Evolutionary conservation across 805 yeast genomes (phyloP), one percentile per base, ranked within the genome.

Genomic region (Saccharomycopsis sp.): DNA sequence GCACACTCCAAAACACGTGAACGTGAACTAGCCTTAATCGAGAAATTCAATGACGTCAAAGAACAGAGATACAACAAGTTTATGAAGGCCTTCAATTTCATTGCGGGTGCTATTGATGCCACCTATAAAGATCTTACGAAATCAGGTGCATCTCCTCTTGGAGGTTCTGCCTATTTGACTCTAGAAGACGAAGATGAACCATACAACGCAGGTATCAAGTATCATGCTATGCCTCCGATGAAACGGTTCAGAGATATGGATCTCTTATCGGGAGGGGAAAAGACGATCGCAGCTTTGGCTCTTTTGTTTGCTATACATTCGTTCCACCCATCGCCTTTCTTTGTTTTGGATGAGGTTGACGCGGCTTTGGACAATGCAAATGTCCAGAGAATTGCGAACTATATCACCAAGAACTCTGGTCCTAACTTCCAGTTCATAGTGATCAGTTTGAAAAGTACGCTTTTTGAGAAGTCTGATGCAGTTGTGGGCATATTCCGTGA

Each of bases 341-440:
- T 94, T 68, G 96, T 94, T 0, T 74, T 94, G 50, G 99, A 94
- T 70, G 99, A 94, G 71, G 91, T 94, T n/a, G 99, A 94, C 73
- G 98, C 99, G 0, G 98, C 98, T 0, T 78, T 94, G 59, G 99
- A 94, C 71, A 85, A 88, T 60, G 83, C 89, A 23, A 94, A 94
- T 66, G 97, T 94, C 23, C 82, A 81, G 56, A 82, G 83, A 66
- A 84, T 94, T 58, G 97, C 97, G n/a, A 83, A 82, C 59, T 94
- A 91, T 68, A 89, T 94, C 60, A 79, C 79, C 54, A 80, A 79
- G 60, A 84, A 87, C 64, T 84, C 92, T 1, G 86, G 89, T 24
- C 87, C 90, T 1, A 78, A 81, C 50, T 83, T 89, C 69, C 99
- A 94, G 68, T 90, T 92, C 65, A 90, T 94, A 69, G 97, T 94